These are phyloP conservation scores for Phylloporus rhodoxanthus DNA, from an alignment of 768 basidiomycete species.

Conservation along the genomic window DNA sequence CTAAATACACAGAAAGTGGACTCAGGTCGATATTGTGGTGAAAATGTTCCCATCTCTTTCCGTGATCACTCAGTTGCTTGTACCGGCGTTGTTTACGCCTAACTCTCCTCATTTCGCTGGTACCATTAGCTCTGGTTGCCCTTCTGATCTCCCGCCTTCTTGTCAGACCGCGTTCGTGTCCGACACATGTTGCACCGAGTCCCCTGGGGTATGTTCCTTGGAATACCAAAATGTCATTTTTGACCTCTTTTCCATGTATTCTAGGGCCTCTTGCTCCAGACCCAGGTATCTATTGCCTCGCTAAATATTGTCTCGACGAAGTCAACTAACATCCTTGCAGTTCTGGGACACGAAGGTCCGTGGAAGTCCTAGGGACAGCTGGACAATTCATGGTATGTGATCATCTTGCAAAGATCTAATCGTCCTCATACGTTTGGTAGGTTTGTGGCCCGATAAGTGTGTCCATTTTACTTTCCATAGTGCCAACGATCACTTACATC, in stretches of 20 bases:
- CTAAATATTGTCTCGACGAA: background rate
- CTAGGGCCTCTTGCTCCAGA: slow-evolving; percentile 57
- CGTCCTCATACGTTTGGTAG: slow-evolving; percentile 27
- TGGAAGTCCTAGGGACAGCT: slow-evolving; percentile 59
- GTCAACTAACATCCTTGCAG: slow-evolving; percentile 20
- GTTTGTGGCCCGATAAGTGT: slow-evolving; percentile 64
- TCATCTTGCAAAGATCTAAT: too few species aligned
- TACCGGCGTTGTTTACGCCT: slow-evolving; percentile 14
- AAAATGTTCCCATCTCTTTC: slow-evolving; percentile 20
- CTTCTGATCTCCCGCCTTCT: slow-evolving; percentile 43
- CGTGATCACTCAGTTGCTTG: slow-evolving; percentile 20
- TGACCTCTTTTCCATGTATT: background rate
- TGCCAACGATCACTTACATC: background rate
- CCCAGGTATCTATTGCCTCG: slow-evolving; percentile 33
- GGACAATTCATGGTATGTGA: slow-evolving; percentile 68
- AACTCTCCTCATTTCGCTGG: slow-evolving; percentile 27
- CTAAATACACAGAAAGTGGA: slow-evolving; percentile 9
- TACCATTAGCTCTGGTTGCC: slow-evolving; percentile 46
- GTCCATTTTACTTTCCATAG: slow-evolving; percentile 9
- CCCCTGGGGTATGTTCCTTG: slow-evolving; percentile 49
- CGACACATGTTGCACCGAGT: slow-evolving; percentile 61
- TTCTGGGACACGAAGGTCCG: slow-evolving; percentile 61
- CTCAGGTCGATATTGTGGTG: background rate
- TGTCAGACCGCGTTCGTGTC: slow-evolving; percentile 47
- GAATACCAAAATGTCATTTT: background rate